Conservation (phyloP, 225 moss, liverwort and hornwort species). For the Marchantia polymorpha region DNA sequence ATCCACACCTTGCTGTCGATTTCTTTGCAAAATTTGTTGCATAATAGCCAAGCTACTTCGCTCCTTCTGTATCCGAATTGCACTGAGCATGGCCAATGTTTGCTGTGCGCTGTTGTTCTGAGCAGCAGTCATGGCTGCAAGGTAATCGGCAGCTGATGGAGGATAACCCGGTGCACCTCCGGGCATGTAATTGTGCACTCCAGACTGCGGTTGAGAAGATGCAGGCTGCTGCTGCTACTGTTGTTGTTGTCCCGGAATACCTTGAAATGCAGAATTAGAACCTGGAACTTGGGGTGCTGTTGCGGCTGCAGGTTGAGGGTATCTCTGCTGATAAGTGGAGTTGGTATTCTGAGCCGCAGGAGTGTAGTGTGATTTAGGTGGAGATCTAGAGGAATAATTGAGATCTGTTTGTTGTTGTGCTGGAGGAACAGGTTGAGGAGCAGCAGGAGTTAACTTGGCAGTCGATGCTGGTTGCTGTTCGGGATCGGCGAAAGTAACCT, state of each 20-base stretch:
- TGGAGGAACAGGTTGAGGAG: conserved; percentile 1
- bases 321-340: background rate
- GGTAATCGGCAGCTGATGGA: background rate
- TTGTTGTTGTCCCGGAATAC: conserved; percentile 1
- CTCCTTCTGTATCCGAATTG: conserved; percentile 6
- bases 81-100: conserved; percentile 4
- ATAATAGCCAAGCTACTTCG: background rate
- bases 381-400: background rate
- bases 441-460: background rate
- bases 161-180: conserved; percentile 2
- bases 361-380: background rate
- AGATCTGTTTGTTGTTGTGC: background rate
- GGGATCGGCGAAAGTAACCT: conserved; percentile 7
- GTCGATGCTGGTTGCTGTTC: background rate
- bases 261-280: background rate
- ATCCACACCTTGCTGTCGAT: conserved; percentile 15
- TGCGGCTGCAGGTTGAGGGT: background rate
- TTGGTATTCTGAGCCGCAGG: background rate
- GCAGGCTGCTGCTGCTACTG: background rate
- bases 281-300: background rate
- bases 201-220: background rate
- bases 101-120: conserved; percentile 6
- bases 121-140: conserved; percentile 3
- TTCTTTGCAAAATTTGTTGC: conserved; percentile 9
- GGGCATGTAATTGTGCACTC: background rate